Evolutionary conservation across 1,284 basidiomycete species (phyloP).

Genomic region (Ganoderma boninense): DNA sequence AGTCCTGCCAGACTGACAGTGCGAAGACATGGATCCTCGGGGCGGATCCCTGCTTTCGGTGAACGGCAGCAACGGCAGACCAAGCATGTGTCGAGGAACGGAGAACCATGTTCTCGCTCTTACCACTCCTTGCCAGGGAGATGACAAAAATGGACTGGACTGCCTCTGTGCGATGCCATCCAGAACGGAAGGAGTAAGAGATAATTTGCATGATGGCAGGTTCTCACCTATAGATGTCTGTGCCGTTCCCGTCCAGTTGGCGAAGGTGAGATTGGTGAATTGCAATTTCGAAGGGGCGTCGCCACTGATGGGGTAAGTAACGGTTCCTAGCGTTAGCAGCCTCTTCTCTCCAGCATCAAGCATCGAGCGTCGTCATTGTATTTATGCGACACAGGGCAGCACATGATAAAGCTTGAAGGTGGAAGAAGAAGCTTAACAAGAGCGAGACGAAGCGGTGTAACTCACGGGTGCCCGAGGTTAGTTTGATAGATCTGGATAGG

Average conservation of each 20-base stretch:
- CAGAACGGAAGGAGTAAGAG: background rate
- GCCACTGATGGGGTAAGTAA: constrained; percentile 42
- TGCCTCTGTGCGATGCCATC: background rate
- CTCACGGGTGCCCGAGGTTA: constrained; percentile 58
- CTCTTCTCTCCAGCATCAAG: background rate
- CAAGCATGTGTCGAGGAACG: background rate
- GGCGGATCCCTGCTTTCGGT: background rate
- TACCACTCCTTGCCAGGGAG: background rate
- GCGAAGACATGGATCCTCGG: background rate
- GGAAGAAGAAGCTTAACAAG: background rate
- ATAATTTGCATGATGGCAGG: background rate
- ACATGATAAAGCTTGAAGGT: no score
- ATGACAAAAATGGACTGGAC: background rate
- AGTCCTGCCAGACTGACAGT: background rate
- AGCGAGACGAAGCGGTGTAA: constrained; percentile 10
- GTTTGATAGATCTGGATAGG: constrained; percentile 63
- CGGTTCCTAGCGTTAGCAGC: background rate
- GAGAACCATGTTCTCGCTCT: background rate
- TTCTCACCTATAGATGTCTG: constrained; percentile 51
- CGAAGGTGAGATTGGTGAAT: constrained; percentile 57
- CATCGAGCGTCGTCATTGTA: background rate
- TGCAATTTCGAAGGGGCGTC: constrained; percentile 58
- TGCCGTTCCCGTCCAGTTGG: constrained; percentile 58
- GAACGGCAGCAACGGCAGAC: background rate
- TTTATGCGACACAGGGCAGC: background rate